These are phyloP conservation scores for Mimosa pudica DNA, from an alignment of 306 rosid species.

Conservation along the genomic window DNA sequence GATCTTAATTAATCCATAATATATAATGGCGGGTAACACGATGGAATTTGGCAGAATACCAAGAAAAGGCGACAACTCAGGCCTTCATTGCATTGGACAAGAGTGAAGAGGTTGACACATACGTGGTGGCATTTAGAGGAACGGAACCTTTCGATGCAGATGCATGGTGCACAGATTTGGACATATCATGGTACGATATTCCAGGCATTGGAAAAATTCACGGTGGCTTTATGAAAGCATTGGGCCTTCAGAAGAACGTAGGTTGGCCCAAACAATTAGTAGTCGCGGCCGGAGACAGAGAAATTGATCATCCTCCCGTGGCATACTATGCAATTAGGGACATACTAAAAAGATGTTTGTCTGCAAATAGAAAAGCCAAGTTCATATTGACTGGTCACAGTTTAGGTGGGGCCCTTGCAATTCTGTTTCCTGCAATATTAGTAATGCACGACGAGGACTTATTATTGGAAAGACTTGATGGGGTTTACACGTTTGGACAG, in stretches of 20 bases:
- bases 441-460: slow-evolving; percentile 58
- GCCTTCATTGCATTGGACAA: slow-evolving; percentile 56
- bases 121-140: slow-evolving; percentile 78
- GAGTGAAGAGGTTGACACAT: slow-evolving; percentile 44
- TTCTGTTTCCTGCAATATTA: slow-evolving; percentile 49
- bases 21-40: background rate
- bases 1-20: background rate
- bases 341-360: slow-evolving; percentile 39
- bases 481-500: slow-evolving; percentile 87
- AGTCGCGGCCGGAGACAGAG: background rate
- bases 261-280: slow-evolving; percentile 60
- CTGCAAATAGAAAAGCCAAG: slow-evolving; percentile 37
- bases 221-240: slow-evolving; percentile 83
- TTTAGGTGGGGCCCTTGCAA: slow-evolving; percentile 69
- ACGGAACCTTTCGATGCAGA: slow-evolving; percentile 77
- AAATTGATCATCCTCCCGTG: slow-evolving; percentile 27
- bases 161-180: slow-evolving; percentile 79
- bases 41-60: slow-evolving; percentile 50
- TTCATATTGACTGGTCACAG: slow-evolving; percentile 73
- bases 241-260: slow-evolving; percentile 54
- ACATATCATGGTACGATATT: slow-evolving; percentile 78
- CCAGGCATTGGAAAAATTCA: slow-evolving; percentile 59
- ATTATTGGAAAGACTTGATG: slow-evolving; percentile 64
- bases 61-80: slow-evolving; percentile 64
- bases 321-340: slow-evolving; percentile 66